Percentiles rank a stretch among this genome's conserved stretches.
Conservation (phyloP, 169 alveolate genomes). For the Eimeria praecox region DNA sequence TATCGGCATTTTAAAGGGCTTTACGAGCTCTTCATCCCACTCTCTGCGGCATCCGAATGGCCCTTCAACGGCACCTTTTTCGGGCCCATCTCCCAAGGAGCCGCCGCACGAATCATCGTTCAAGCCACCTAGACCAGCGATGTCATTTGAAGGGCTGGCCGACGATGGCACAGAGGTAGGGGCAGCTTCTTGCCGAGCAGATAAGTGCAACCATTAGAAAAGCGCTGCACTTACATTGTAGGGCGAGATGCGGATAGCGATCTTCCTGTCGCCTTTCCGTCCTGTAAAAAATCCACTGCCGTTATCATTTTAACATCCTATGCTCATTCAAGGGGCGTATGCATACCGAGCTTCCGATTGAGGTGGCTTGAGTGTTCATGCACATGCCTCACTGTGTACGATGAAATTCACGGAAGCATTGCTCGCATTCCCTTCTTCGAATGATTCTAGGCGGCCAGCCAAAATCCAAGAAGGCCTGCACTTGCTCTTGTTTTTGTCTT, state of each 20-base stretch:
- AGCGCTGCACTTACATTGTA: not conserved
- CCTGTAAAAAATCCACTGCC: not conserved
- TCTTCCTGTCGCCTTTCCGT: not conserved
- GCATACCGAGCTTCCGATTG: not conserved
- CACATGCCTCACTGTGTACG: not conserved
- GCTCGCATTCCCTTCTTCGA: not conserved
- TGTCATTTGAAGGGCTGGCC: conserved; percentile 22
- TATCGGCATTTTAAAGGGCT: conserved; percentile 43
- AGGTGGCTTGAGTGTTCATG: not conserved
- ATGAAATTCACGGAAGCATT: not conserved
- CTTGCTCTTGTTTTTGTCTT: not conserved
- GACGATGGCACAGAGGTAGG: conserved; percentile 57
- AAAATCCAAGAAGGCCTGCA: not conserved
- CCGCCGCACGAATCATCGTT: conserved; percentile 17
- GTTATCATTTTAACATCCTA: not conserved
- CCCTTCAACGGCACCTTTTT: conserved; percentile 9
- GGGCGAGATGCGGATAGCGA: not conserved
- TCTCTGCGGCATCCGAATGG: conserved; percentile 42
- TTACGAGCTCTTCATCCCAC: conserved; percentile 5
- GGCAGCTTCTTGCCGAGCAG: not conserved
- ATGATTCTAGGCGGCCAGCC: not conserved
- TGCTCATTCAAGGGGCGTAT: not conserved
- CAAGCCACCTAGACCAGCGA: conserved; percentile 13
- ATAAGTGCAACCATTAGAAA: not conserved
- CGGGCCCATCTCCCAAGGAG: conserved; percentile 15